Percentiles rank a stretch among this genome's conserved stretches.
phyloP scores from a whole-genome alignment of 345 rosid species.

The Linum lewisii region DNA sequence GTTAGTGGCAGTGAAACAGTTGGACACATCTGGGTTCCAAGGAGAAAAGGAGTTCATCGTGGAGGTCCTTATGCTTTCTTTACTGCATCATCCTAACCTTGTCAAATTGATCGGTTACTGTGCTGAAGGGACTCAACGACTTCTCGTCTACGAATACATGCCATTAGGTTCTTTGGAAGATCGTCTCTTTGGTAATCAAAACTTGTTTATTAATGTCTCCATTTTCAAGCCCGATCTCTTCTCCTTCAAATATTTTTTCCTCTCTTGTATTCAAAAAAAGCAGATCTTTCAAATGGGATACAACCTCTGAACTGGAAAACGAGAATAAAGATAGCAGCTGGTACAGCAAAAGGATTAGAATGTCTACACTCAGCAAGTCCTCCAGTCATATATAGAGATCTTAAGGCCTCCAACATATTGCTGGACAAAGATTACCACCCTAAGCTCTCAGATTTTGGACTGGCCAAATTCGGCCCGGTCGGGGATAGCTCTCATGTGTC shows the following conservation, averaged over 20 bases:
- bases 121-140: slow-evolving; percentile 1
- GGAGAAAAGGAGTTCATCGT: background rate
- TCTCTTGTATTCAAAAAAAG: background rate
- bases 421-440: background rate
- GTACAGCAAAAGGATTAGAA: background rate
- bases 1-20: background rate
- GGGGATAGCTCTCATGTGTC: background rate
- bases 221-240: too few species aligned
- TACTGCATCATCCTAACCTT: background rate
- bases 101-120: slow-evolving; percentile 1
- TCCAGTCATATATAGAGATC: background rate
- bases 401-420: slow-evolving; percentile 1
- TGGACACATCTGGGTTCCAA: background rate
- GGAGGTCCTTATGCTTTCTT: background rate
- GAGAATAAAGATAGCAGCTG: slow-evolving; percentile 1
- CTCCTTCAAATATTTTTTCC: background rate
- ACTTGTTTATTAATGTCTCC: background rate
- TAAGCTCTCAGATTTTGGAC: background rate
- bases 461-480: slow-evolving; percentile 1
- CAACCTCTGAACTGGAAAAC: background rate
- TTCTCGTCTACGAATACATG: slow-evolving; percentile 3
- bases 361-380: background rate
- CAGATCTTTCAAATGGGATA: background rate
- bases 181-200: background rate
- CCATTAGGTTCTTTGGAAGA: background rate